Conservation (phyloP, 2,329 filamentous ascomycete genomes). For the Phoma sp. region DNA sequence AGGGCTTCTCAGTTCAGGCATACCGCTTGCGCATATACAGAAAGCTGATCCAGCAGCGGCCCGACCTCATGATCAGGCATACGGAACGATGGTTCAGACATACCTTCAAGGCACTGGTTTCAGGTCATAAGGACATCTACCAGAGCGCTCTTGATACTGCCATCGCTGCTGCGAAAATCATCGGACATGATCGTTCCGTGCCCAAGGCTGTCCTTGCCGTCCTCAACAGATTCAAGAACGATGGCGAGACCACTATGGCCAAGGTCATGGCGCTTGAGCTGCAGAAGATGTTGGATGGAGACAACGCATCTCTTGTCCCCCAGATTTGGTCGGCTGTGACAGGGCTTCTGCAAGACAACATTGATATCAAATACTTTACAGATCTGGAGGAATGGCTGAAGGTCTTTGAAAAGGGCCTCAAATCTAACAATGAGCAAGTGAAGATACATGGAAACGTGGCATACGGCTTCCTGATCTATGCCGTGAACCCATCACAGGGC, state of each 20-base stretch:
- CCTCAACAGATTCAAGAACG: constrained; percentile 63
- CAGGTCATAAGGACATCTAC: constrained; percentile 76
- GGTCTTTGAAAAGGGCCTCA: constrained; percentile 83
- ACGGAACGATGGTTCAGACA: constrained; percentile 79
- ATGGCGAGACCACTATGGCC: constrained; percentile 55
- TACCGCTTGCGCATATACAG: constrained; percentile 80
- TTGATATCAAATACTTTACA: constrained; percentile 70
- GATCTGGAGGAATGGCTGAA: constrained; percentile 76
- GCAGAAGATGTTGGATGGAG: constrained; percentile 61
- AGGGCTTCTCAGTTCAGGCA: constrained; percentile 80
- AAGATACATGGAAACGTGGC: constrained; percentile 77
- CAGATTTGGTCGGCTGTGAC: constrained; percentile 88
- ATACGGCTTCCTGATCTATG: constrained; percentile 84
- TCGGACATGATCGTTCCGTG: constrained; percentile 72
- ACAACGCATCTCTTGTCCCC: constrained; percentile 71
- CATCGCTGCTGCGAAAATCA: constrained; percentile 69
- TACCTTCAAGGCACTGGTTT: constrained; percentile 81
- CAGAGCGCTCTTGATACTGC: constrained; percentile 76
- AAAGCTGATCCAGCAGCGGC: constrained; percentile 74
- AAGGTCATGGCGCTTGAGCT: constrained; percentile 72
- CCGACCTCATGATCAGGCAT: constrained; percentile 71
- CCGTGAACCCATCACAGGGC: constrained; percentile 68
- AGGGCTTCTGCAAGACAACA: constrained; percentile 70
- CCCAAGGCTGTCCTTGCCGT: constrained; percentile 71
- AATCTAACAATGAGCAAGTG: constrained; percentile 69